Conservation (phyloP, 768 basidiomycete species). For the Lanmaoa rubissima region DNA sequence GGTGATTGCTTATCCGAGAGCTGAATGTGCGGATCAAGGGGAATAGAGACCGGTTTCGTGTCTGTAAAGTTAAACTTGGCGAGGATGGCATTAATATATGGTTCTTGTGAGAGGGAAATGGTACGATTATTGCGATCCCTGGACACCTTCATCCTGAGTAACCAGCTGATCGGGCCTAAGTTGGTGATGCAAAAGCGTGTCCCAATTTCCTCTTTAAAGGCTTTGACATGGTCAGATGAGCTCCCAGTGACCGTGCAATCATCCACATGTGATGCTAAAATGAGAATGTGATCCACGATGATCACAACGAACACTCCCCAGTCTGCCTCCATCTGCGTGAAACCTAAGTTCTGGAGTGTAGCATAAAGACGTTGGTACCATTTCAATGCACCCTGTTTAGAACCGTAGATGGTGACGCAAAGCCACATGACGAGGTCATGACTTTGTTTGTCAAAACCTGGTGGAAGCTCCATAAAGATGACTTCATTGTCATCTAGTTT, state of each 20-base stretch:
- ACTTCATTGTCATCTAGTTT: not conserved
- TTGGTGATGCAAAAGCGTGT: rapidly evolving
- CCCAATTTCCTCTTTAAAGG: not conserved
- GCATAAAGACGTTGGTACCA: not conserved
- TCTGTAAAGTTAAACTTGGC: not conserved
- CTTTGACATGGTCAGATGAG: rapidly evolving
- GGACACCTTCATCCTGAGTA: not conserved
- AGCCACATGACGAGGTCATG: rapidly evolving
- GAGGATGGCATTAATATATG: not conserved
- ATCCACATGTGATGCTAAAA: not conserved
- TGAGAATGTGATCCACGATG: rapidly evolving
- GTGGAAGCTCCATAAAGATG: not conserved
- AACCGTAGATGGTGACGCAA: not conserved
- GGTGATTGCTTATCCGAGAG: not conserved
- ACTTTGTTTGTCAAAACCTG: not conserved
- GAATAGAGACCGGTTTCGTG: not conserved
- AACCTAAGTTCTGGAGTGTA: rapidly evolving
- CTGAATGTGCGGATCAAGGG: not conserved
- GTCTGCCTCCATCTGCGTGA: not conserved
- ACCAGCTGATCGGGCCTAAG: not conserved
- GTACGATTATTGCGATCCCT: rapidly evolving
- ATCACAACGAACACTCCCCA: not conserved
- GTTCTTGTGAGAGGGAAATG: not conserved
- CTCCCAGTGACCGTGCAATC: not conserved
- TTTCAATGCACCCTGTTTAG: not conserved